Conservation (phyloP, 139 green algal genomes). For the Closterium sp. region DNA sequence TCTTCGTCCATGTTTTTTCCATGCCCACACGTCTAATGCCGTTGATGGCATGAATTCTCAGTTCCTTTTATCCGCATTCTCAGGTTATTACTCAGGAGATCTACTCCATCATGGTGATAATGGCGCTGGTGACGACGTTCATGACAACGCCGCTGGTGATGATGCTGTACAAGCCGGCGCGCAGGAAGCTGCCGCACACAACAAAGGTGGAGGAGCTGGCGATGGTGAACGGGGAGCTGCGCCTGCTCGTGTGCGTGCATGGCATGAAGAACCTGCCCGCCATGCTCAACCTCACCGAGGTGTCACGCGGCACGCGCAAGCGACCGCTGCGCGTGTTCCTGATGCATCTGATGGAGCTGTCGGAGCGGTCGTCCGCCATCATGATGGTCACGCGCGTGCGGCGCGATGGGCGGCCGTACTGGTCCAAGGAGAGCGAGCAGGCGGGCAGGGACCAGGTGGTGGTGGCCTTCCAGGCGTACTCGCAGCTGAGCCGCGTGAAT, state of each 20-base stretch:
- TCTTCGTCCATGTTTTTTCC: not conserved
- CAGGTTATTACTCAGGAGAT: conserved; percentile 45
- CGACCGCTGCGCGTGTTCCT: conserved; percentile 28
- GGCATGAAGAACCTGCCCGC: conserved; percentile 48
- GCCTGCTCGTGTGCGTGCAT: conserved; percentile 46
- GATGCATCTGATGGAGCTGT: conserved; percentile 42
- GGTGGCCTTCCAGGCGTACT: conserved; percentile 44
- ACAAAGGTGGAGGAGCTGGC: conserved; percentile 18
- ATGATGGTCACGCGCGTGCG: conserved; percentile 46
- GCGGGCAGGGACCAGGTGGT: conserved; percentile 33
- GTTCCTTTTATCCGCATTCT: not conserved
- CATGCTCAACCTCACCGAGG: conserved; percentile 42
- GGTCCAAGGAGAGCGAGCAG: conserved; percentile 34
- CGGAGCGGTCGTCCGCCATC: conserved; percentile 45
- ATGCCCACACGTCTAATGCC: not conserved
- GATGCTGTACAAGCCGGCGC: conserved; percentile 46
- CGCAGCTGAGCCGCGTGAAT: conserved; percentile 31
- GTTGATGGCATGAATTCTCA: not conserved
- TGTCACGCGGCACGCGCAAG: conserved; percentile 28
- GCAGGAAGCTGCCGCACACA: conserved; percentile 31
- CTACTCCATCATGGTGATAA: conserved; percentile 52
- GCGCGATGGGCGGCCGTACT: conserved; percentile 30
- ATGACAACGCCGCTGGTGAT: conserved; percentile 52
- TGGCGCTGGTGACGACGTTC: conserved; percentile 53
- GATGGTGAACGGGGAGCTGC: conserved; percentile 17